A percentile compares a stretch with the other conserved stretches of the same genome.
These are phyloP conservation scores for Sordaria brevicollis DNA, from an alignment of 495 filamentous ascomycete genomes.

Conservation along the genomic window DNA sequence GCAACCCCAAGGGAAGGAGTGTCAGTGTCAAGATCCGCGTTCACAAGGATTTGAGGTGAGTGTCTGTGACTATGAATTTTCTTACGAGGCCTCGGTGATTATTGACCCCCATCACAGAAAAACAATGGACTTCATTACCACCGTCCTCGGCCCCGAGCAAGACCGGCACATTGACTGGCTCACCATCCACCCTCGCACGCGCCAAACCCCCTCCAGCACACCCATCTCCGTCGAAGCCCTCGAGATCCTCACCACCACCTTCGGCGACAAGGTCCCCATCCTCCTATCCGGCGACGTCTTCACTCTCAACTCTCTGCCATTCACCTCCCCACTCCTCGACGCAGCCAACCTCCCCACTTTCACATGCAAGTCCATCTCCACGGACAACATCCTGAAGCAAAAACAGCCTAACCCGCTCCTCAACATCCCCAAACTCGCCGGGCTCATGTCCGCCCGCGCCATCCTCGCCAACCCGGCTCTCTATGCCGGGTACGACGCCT, in stretches of 20 bases:
- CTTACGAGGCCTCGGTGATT: no score
- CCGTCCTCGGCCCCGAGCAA: constrained; percentile 34
- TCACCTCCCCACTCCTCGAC: constrained; percentile 25
- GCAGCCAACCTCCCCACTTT: constrained; percentile 11
- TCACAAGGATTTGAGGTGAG: constrained; percentile 45
- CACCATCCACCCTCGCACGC: constrained; percentile 53
- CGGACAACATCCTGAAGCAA: not conserved
- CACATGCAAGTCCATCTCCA: constrained; percentile 19
- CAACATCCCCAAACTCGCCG: constrained; percentile 29
- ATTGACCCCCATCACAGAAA: constrained; percentile 10
- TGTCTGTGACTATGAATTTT: not conserved
- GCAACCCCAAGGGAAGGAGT: constrained; percentile 24
- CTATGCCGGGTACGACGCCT: constrained; percentile 42
- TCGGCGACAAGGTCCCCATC: constrained; percentile 39
- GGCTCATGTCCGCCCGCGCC: constrained; percentile 56
- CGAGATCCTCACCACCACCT: constrained; percentile 37
- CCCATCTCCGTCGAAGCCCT: constrained; percentile 52
- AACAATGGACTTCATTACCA: constrained; percentile 41
- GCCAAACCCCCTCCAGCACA: constrained; percentile 41
- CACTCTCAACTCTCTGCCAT: constrained; percentile 33
- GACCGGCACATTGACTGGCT: constrained; percentile 45
- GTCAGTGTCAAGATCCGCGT: constrained; percentile 60
- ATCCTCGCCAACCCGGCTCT: constrained; percentile 53
- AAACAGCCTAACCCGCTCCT: not conserved
- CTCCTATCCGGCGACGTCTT: constrained; percentile 56